phyloP scores from a whole-genome alignment of 192 early-diverging fungal genomes.

The Gryganskiella cystojenkinii region DNA sequence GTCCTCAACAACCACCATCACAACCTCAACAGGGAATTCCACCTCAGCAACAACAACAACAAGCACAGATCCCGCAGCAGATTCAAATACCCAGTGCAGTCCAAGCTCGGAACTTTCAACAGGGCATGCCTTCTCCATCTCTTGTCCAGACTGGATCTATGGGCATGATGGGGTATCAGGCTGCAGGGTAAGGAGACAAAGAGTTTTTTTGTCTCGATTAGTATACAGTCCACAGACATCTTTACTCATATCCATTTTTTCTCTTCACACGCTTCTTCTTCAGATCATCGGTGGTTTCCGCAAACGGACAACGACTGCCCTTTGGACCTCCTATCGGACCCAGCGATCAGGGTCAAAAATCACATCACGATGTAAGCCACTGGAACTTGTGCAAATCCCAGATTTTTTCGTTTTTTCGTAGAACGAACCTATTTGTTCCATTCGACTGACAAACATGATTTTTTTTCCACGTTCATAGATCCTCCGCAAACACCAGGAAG shows the following conservation, averaged over 20 bases:
- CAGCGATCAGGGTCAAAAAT: conserved; percentile 26
- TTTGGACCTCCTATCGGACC: conserved; percentile 45
- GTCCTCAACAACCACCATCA: conserved; percentile 15
- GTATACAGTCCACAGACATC: not conserved
- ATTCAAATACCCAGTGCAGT: conserved; percentile 30
- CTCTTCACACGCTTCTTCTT: not conserved
- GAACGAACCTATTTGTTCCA: conserved; percentile 3
- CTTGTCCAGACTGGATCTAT: conserved; percentile 28
- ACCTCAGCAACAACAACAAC: conserved; percentile 28
- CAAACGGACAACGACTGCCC: conserved; percentile 11
- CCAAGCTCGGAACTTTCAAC: conserved; percentile 26
- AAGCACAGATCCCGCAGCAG: conserved; percentile 23
- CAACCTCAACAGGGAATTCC: too few relatives aligned
- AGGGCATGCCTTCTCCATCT: conserved; percentile 50
- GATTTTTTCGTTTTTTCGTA: not conserved
- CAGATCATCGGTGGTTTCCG: conserved; percentile 10
- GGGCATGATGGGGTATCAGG: conserved; percentile 24
- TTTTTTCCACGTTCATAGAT: conserved; percentile 9
- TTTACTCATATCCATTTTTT: not conserved
- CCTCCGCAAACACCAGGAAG: conserved; percentile 37
- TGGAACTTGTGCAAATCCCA: too few relatives aligned
- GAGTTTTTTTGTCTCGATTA: not conserved
- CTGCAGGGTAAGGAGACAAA: conserved; percentile 22
- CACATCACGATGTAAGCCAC: conserved; percentile 48
- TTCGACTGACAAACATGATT: not conserved